Percentiles rank a stretch among this genome's conserved stretches.
These are phyloP conservation scores for Aspergillus egyptiacus DNA, from an alignment of 495 filamentous ascomycete genomes.

Conservation along the genomic window DNA sequence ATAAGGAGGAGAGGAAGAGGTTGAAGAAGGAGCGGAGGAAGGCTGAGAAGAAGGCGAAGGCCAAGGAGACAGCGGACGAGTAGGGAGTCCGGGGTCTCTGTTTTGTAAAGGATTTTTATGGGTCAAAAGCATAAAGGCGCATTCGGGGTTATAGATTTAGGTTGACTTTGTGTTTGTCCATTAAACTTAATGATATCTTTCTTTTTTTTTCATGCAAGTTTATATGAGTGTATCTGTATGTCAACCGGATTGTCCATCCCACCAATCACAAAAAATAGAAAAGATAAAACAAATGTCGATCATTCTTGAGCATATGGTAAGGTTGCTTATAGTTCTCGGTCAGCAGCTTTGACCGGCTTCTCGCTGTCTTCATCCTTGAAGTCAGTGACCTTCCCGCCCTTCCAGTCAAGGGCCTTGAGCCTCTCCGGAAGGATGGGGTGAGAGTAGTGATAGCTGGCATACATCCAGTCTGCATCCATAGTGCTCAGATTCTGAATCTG, in stretches of 20 bases:
- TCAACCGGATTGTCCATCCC: too few species aligned
- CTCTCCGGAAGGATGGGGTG: constrained; percentile 95
- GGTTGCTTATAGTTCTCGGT: constrained; percentile 49
- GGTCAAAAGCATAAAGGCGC: constrained; percentile 11
- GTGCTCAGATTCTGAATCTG: constrained; percentile 97
- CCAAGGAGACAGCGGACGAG: constrained; percentile 26
- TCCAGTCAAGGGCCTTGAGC: constrained; percentile 84
- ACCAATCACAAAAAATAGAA: background rate
- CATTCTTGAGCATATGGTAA: background rate
- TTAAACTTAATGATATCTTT: background rate
- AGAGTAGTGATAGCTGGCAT: constrained; percentile 95
- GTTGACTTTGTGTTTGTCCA: background rate
- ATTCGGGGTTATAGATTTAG: constrained; percentile 4
- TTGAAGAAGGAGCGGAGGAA: constrained; percentile 46
- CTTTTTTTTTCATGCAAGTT: background rate
- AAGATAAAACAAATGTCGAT: background rate
- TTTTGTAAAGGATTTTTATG: background rate
- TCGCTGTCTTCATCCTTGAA: constrained; percentile 46
- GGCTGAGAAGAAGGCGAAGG: constrained; percentile 41
- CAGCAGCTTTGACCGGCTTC: constrained; percentile 50
- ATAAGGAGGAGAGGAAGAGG: constrained; percentile 47
- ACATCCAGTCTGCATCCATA: constrained; percentile 98
- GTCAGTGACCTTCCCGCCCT: constrained; percentile 50
- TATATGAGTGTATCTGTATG: too few species aligned
- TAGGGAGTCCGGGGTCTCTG: background rate